Evolutionary conservation across 2,329 filamentous ascomycete species (phyloP), one percentile per base, ranked within the genome.

Genomic region (Trichoderma aggressivum): DNA sequence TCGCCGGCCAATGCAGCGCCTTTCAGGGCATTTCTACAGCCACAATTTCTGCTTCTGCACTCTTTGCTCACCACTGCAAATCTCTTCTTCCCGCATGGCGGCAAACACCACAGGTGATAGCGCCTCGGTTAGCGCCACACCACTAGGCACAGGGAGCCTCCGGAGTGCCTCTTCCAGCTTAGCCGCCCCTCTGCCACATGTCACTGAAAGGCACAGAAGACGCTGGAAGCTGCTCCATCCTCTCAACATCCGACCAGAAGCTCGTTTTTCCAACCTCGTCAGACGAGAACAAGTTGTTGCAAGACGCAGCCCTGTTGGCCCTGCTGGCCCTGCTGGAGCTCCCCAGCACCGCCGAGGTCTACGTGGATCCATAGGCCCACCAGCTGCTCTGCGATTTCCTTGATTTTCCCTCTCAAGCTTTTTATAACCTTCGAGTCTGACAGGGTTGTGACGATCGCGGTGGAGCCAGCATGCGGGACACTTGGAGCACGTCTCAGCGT

Each of bases 361-460:
- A 36, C 56, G 56, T 36, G 56, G 66, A 36, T 16, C 56, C 66
- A 28, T 26, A 10, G 39, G 21, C 55, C 56, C 56, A 36, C 39
- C 16, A 28, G 14, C 28, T 50, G 55, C 36, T 60, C 8, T 21
- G 50, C 24, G 39, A 53, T 61, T 69, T 69, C 66, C 66, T 60
- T 69, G 66, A 69, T 69, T 60, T 61, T n/a, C 39, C 39, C 39
- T 18, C 66, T 61, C 28, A 56, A 66, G 53, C 63, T 56, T 47
- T 69, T 56, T 24, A 53, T 60, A 28, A 32, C n/a, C 16, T 14
- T 69, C 28, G 21, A 36, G 39, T 26, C 58, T 26, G 66, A 50
- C 56, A 60, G 24, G 66, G 55, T 53, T 60, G 28, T 28, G 56
- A 28, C 66, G 66, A 69, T 69, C 56, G 55, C 55, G 14, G 65